phyloP scores from a whole-genome alignment of 495 filamentous ascomycete genomes.

The Lophium mytilinum region DNA sequence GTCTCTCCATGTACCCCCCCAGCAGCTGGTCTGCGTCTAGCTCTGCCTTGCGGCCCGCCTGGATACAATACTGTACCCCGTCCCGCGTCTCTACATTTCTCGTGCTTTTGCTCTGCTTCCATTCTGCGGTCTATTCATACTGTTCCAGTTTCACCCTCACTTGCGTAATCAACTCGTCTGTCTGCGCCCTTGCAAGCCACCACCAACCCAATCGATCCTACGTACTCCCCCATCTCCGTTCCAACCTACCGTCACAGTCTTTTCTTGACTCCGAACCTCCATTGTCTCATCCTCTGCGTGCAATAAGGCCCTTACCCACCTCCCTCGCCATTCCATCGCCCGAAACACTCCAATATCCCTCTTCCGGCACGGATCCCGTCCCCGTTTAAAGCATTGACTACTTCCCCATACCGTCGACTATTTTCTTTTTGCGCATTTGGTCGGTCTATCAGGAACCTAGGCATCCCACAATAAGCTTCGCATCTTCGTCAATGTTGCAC shows the following conservation, averaged over 20 bases:
- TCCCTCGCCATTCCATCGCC: neutral
- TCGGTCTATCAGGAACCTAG: neutral
- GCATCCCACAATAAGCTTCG: neutral
- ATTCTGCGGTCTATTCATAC: neutral
- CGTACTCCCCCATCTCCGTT: neutral
- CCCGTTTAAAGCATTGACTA: neutral
- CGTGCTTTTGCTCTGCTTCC: neutral
- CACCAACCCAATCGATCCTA: neutral
- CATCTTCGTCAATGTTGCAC: constrained; percentile 1
- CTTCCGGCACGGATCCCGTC: neutral
- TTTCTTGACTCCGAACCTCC: neutral
- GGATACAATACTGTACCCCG: neutral
- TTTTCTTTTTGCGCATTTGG: neutral
- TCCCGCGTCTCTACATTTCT: neutral
- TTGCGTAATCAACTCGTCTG: neutral
- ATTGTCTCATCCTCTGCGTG: neutral
- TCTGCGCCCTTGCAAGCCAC: neutral
- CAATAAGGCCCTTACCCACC: neutral
- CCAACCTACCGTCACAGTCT: neutral
- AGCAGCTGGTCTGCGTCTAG: neutral
- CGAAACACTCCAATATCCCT: neutral
- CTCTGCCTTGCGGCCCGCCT: neutral
- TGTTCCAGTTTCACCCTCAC: neutral
- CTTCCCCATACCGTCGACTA: neutral
- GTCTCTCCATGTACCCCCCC: neutral